phyloP scores from a whole-genome alignment of 805 yeast genomes.

The Saccharomycopsis schoenii region DNA sequence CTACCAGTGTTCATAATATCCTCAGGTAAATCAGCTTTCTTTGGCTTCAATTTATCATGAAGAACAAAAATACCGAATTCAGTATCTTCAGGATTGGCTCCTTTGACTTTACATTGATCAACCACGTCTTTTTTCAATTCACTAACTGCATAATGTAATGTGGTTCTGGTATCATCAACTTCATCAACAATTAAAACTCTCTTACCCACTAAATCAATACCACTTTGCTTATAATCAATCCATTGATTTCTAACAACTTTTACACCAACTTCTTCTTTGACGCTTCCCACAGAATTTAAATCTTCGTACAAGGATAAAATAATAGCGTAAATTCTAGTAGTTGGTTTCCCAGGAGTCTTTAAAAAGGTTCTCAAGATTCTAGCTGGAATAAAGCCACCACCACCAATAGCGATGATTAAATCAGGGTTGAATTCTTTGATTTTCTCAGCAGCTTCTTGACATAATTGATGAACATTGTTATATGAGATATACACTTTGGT shows the following conservation, averaged over 20 bases:
- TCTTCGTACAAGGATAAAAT: constrained; percentile 89
- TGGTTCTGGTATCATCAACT: constrained; percentile 81
- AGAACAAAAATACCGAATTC: constrained; percentile 68
- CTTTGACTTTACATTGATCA: constrained; percentile 45
- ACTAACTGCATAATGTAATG: constrained; percentile 67
- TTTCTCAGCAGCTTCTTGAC: constrained; percentile 51
- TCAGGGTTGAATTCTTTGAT: constrained; percentile 73
- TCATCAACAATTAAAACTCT: constrained; percentile 70
- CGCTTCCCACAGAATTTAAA: constrained; percentile 48
- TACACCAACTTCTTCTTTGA: constrained; percentile 50
- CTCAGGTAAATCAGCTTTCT: constrained; percentile 61
- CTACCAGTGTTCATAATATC: constrained; percentile 48
- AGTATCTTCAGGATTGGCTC: constrained; percentile 44
- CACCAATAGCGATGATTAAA: constrained; percentile 90
- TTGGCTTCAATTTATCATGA: constrained; percentile 65
- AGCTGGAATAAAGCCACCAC: constrained; percentile 97
- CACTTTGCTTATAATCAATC: constrained; percentile 62
- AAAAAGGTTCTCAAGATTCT: constrained; percentile 89
- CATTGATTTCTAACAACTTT: constrained; percentile 72
- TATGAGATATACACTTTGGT: constrained; percentile 66
- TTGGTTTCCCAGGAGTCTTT: constrained; percentile 79
- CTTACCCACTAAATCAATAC: constrained; percentile 46
- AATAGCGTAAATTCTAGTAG: constrained; percentile 89
- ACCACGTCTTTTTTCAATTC: constrained; percentile 66
- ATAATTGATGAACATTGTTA: constrained; percentile 70